Base-by-base conservation (phyloP, 2,329 filamentous ascomycete species). In the Hypoxylon sp. region DNA sequence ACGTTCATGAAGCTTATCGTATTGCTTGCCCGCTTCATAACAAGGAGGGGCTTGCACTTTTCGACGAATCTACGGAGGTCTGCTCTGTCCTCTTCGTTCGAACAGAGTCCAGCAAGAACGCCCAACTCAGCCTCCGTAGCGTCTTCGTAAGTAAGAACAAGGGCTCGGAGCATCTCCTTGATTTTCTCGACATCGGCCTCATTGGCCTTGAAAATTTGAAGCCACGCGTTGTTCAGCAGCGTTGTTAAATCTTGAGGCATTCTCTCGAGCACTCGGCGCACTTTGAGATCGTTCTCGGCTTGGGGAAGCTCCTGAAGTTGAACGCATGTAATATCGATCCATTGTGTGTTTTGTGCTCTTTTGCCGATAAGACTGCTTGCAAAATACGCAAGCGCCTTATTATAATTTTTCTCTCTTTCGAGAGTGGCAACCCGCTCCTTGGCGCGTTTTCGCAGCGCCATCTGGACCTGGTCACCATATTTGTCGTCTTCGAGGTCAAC, bases 291-390 rank as follows among this genome's bases (percentile, higher is more conserved):
- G n/a, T 75, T 79, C 13, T 79, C 75, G 1, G 75, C 74, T 6
- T 77, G 74, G 1, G 80, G 78, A 2, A 82, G 72, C 17, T 80
- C 79, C n/a, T 79, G 74, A 0, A 82, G 77, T 21, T 81, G 80
- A 53, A 81, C 77, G 32, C 78, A 81, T 1, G 80, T 80, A 2
- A 82, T 81, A 25, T 82, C 80, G 28, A 82, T 82, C 81, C 81
- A 82, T 28, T 82, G 80, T 0, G 79, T 82, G 52, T 81, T 82
- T 6, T 81, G 80, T 0, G 81, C 81, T 32, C 81, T 75, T 36
- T 76, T 80, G 0, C 80, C 81, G 4, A 82, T 80, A 2, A 82
- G 71, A 55, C 80, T 82, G 38, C 79, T 80, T 0, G 79, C 80
- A 60, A 80, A 82, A 62, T 82, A 82, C 3, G 79, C 74, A 1